phyloP scores from a whole-genome alignment of 2,329 filamentous ascomycete genomes.

The Xylariales sp. region DNA sequence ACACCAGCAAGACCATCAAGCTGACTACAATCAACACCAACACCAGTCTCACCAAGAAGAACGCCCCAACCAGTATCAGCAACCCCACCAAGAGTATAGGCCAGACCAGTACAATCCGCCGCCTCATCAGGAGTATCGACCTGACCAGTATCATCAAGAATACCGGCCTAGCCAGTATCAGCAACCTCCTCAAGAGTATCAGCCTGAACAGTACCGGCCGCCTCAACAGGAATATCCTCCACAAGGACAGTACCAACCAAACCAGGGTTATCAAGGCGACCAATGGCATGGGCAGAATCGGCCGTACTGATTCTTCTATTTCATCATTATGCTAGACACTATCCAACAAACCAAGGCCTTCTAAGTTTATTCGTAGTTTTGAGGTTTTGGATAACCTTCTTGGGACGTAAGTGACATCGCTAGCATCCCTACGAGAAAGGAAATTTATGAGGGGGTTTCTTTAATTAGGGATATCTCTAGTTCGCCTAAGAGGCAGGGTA shows the following conservation, averaged over 20 bases:
- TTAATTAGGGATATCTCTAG: too few relatives aligned
- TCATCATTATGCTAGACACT: not conserved
- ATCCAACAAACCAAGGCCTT: too few relatives aligned
- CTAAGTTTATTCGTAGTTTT: too few relatives aligned
- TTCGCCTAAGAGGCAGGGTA: too few relatives aligned
- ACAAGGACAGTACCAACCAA: conserved; percentile 38
- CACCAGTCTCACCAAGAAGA: conserved; percentile 38
- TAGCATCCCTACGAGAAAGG: too few relatives aligned
- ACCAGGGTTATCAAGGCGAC: conserved; percentile 21
- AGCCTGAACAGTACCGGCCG: conserved; percentile 35
- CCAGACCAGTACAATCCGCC: conserved; percentile 28
- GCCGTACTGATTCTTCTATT: conserved; percentile 37
- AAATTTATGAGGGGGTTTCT: too few relatives aligned
- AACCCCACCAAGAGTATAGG: conserved; percentile 34
- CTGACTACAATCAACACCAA: conserved; percentile 31
- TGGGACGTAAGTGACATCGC: too few relatives aligned
- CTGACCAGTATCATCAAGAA: conserved; percentile 29
- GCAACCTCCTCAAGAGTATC: conserved; percentile 35
- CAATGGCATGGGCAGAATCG: conserved; percentile 48
- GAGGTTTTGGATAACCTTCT: too few relatives aligned
- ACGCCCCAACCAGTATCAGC: conserved; percentile 38
- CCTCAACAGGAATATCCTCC: conserved; percentile 15
- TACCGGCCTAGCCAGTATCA: conserved; percentile 23
- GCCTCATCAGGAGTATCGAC: not conserved
- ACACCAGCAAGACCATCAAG: conserved; percentile 34